Evolutionary conservation across 2,329 filamentous ascomycete genomes (phyloP), one percentile per base, ranked within the genome.

Genomic region (Fusarium sp.): DNA sequence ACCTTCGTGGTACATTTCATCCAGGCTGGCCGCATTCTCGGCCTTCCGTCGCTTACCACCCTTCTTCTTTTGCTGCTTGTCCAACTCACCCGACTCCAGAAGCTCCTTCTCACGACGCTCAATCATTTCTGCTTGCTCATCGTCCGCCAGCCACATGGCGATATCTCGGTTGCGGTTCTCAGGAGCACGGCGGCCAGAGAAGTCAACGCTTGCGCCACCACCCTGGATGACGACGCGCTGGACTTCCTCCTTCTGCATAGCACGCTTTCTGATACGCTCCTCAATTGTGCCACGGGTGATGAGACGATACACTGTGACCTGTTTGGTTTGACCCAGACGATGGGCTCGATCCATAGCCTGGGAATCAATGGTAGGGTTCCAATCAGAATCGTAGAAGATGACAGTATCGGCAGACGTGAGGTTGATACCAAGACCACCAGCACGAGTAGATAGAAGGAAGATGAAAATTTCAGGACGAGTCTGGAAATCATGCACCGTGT

Each of bases 1-100:
- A 97, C 96, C 96, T 86, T 99, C 96, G 78, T 99, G 96, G 82
- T 99, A 99, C 92, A 99, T 94, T 77, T 97, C 95, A 78, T 98
- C 96, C 79, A 98, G 82, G 75, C 91, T 95, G 74, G 87, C 87
- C 41, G 82, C 79, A 39, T 79, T 82, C 61, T 83, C 83, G 41
- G 81, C 82, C 64, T 83, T 82, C 79, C 88, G 88, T 77, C 88
- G 88, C 67, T 80, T 83, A 20, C 81, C 80, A 37, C 86, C 86
- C 59, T 87, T 89, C 80, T 87, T 89, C 82, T 89, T 89, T 70
- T 84, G 79, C 80, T 89, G 80, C 80, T 90, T 91, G 40, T 89
- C 87, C 19, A 83, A 80, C 75, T 88, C 89, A 65, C 92, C 92
- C 66, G 87, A 90, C 77, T 92, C 92, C 43, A 92, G 84, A 8